Evolutionary conservation across 495 filamentous ascomycete species (phyloP).

Genomic region (Evernia prunastri): DNA sequence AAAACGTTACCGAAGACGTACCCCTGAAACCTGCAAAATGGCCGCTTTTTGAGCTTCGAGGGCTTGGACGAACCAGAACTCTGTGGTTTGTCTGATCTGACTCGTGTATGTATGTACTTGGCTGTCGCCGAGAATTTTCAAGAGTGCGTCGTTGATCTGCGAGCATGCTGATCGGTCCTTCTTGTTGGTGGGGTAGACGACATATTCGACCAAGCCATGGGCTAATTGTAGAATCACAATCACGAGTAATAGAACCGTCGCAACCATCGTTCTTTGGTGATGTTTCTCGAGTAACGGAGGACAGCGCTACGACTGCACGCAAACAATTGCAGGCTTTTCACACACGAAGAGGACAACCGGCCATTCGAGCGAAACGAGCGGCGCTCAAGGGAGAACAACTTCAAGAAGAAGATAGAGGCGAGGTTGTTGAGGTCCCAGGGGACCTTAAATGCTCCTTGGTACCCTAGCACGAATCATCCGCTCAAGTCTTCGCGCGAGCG

Average conservation of each 20-base stretch:
- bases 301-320: neutral
- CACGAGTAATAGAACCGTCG: neutral
- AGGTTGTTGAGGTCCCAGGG: neutral
- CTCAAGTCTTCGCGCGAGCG: neutral
- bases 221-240: neutral
- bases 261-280: neutral
- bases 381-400: neutral
- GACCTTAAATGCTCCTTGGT: neutral
- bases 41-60: neutral
- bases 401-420: neutral
- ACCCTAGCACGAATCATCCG: neutral
- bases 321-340: neutral
- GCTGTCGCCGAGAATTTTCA: neutral
- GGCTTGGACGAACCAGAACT: constrained; percentile 1
- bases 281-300: neutral
- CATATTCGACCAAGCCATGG: neutral
- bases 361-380: neutral
- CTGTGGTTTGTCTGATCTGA: neutral
- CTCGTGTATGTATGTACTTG: neutral
- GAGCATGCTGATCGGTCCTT: neutral
- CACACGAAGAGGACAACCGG: neutral
- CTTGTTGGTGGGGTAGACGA: neutral
- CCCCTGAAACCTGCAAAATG: neutral
- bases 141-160: neutral
- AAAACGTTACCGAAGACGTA: neutral